Percentiles rank a stretch among this genome's conserved stretches.
Conservation (phyloP, 176 grass and related monocot species). For the Triticum turgidum region DNA sequence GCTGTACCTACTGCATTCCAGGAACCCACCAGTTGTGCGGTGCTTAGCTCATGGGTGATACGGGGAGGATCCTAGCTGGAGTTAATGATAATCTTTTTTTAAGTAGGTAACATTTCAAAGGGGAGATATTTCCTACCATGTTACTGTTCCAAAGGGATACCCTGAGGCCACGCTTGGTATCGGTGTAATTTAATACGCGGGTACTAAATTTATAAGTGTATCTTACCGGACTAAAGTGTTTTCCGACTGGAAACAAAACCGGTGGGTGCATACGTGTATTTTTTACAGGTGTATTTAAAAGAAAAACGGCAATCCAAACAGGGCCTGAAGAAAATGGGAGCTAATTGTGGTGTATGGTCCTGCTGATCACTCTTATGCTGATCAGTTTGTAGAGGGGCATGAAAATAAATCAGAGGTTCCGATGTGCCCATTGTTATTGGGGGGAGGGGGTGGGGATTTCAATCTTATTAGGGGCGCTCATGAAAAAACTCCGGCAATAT, state of each 20-base stretch:
- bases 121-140: neutral
- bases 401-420: neutral
- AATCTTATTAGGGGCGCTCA: too few species aligned
- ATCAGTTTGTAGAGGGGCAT: neutral
- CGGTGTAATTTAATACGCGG: too few species aligned
- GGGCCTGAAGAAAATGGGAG: neutral
- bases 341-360: neutral
- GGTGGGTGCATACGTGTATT: too few species aligned
- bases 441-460: too few species aligned
- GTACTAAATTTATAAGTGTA: too few species aligned
- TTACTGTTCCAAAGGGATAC: neutral
- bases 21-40: neutral
- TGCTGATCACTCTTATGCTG: neutral
- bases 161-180: too few species aligned
- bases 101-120: neutral
- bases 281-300: too few species aligned
- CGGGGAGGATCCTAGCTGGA: neutral
- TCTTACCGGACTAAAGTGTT: too few species aligned
- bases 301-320: too few species aligned
- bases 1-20: neutral
- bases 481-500: too few species aligned
- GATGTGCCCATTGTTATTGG: neutral
- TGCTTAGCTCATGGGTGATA: neutral
- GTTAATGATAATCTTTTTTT: neutral
- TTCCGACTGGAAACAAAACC: too few species aligned